phyloP scores from a whole-genome alignment of 2,329 filamentous ascomycete species.

The Bretziella fagacearum region DNA sequence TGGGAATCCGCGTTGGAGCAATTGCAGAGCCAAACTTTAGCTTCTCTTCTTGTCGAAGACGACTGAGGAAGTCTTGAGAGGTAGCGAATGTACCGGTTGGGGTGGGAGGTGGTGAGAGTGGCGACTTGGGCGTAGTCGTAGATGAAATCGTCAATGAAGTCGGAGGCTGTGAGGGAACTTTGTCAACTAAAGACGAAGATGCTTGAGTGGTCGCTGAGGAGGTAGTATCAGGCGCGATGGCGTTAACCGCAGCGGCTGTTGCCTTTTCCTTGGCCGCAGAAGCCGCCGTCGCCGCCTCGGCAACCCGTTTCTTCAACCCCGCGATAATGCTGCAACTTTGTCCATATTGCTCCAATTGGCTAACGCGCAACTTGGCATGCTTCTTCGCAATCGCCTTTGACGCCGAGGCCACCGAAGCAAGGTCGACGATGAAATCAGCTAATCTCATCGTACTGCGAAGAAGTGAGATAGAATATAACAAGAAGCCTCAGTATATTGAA shows the following conservation, averaged over 20 bases:
- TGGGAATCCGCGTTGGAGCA: slow-evolving; percentile 12
- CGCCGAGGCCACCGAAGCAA: slow-evolving; percentile 52
- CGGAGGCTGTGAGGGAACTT: not conserved
- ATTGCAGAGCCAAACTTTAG: not conserved
- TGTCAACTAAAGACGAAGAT: not conserved
- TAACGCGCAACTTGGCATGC: slow-evolving; percentile 39
- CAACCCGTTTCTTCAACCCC: slow-evolving; percentile 21
- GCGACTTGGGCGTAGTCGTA: not conserved
- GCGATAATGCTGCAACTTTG: slow-evolving; percentile 29
- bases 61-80: slow-evolving; percentile 6
- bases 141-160: not conserved
- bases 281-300: slow-evolving; percentile 13
- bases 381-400: slow-evolving; percentile 49
- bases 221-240: not conserved
- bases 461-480: too few species aligned
- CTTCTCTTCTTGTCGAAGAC: slow-evolving; percentile 11
- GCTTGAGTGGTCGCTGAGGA: not conserved
- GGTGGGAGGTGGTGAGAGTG: not conserved
- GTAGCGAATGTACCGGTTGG: not conserved
- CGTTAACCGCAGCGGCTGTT: not conserved
- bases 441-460: too few species aligned
- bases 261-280: not conserved
- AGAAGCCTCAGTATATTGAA: too few species aligned
- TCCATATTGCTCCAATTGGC: slow-evolving; percentile 35
- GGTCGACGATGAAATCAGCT: slow-evolving; percentile 50